Conservation (phyloP, 805 yeast species). For the Saturnispora quitensis region DNA sequence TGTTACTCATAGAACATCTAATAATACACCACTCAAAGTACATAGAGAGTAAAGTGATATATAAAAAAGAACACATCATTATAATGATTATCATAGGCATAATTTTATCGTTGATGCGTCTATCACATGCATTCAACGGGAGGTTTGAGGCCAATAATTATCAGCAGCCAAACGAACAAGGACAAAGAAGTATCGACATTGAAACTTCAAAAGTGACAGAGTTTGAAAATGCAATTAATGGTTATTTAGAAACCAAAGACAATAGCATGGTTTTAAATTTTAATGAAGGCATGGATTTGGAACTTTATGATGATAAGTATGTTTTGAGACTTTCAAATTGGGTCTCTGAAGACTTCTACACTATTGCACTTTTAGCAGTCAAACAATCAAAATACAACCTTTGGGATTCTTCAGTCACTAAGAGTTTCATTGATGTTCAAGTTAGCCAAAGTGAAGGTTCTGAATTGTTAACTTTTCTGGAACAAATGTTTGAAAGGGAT, state of each 20-base stretch:
- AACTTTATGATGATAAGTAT: constrained; percentile 23
- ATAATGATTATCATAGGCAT: background rate
- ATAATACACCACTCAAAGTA: background rate
- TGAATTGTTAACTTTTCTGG: constrained; percentile 14
- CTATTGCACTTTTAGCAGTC: constrained; percentile 16
- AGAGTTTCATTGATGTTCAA: constrained; percentile 40
- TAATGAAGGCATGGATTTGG: background rate
- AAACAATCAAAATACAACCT: constrained; percentile 22
- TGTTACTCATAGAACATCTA: background rate
- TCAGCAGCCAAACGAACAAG: background rate
- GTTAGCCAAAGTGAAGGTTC: constrained; percentile 18
- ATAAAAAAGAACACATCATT: background rate
- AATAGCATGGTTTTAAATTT: background rate
- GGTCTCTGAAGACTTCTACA: constrained; percentile 14
- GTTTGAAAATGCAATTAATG: background rate
- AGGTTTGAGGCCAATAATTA: background rate
- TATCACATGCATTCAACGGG: background rate
- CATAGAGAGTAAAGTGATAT: background rate
- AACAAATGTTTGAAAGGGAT: constrained; percentile 2
- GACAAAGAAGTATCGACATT: background rate
- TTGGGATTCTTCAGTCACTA: constrained; percentile 41
- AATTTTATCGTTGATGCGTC: background rate
- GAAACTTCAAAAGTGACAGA: background rate
- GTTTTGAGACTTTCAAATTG: constrained; percentile 36
- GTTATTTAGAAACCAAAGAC: background rate